phyloP scores from a whole-genome alignment of 2,329 filamentous ascomycete genomes.

The Penicillium sp. region DNA sequence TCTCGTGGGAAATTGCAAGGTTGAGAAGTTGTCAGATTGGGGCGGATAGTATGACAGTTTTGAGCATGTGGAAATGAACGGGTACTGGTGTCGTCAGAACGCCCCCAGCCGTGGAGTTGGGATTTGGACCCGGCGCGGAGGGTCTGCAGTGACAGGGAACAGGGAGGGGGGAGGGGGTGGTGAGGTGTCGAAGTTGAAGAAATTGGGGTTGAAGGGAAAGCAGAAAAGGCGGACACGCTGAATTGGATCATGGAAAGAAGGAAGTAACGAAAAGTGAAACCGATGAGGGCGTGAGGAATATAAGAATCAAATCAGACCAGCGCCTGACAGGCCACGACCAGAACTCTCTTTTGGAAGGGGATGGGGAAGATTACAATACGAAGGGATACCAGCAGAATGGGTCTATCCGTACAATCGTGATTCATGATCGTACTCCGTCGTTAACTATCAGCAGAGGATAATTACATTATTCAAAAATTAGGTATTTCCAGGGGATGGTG shows the following conservation, averaged over 20 bases:
- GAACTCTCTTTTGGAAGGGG: not conserved
- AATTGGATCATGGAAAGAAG: not conserved
- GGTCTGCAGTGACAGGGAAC: not conserved
- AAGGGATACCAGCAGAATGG: not conserved
- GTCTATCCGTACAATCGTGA: too few relatives aligned
- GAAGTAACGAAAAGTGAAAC: not conserved
- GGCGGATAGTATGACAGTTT: not conserved
- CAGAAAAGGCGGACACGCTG: not conserved
- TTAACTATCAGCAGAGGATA: too few relatives aligned
- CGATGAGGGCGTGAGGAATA: not conserved
- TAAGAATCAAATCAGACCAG: not conserved
- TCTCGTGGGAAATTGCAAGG: not conserved
- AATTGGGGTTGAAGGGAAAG: not conserved
- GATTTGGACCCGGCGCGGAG: constrained; percentile 9
- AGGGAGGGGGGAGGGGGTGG: too few relatives aligned
- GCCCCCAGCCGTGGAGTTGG: constrained; percentile 9
- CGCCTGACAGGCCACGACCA: not conserved
- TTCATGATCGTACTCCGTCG: not conserved
- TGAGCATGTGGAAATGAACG: not conserved
- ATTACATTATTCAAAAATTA: not conserved
- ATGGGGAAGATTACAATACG: not conserved
- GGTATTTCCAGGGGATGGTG: not conserved
- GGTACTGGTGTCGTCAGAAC: not conserved
- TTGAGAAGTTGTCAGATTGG: not conserved
- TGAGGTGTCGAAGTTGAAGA: not conserved